Evolutionary conservation across 2,329 filamentous ascomycete species (phyloP), one percentile per base, ranked within the genome.

Genomic region (Seiridium cupressi): DNA sequence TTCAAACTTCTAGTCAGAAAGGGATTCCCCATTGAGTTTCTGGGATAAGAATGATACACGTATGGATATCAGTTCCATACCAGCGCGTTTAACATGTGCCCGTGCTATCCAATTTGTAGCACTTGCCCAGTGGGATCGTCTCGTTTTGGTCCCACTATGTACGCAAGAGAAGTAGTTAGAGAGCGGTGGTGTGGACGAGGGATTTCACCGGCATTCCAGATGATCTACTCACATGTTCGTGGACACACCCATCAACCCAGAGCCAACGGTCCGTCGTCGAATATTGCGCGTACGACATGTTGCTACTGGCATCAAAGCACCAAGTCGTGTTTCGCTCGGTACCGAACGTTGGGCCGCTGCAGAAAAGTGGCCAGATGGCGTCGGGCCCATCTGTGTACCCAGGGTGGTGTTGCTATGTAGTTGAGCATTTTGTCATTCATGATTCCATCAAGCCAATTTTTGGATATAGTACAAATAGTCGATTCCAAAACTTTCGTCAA

Each of bases 241-340:
- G 74, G 44, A 77, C 74, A 48, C 75, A 77, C 2, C 75, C 75
- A 51, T 68, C 74, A 40, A 77, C 67, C 75, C 75, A 77, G n/a
- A 65, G 67, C 75, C 75, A 77, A 55, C 74, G 60, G 61, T 77
- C 75, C 3, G 68, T 71, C 1, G 68, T 72, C 36, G 71, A 72
- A 65, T 77, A 77, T 60, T 63, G 66, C 3, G 75, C 75, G 51
- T 76, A 77, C 53, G 74, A 76, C 75, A 77, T 77, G 65, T 75
- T 76, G 26, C 73, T 75, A 63, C 67, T 69, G 26, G 73, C 70
- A 57, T 75, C 73, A 59, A 76, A 76, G 62, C 73, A 76, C 74
- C 73, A 76, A 6, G 57, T 60, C 0, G 73, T 75, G 61, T 57
- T 69, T 26, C 61, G 26, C 60, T 75, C 74, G 60, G 54, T 72